Percentiles rank a stretch among this genome's conserved stretches.
Conservation (phyloP, 169 alveolate genomes). For the Plasmodium cynomolgi region DNA sequence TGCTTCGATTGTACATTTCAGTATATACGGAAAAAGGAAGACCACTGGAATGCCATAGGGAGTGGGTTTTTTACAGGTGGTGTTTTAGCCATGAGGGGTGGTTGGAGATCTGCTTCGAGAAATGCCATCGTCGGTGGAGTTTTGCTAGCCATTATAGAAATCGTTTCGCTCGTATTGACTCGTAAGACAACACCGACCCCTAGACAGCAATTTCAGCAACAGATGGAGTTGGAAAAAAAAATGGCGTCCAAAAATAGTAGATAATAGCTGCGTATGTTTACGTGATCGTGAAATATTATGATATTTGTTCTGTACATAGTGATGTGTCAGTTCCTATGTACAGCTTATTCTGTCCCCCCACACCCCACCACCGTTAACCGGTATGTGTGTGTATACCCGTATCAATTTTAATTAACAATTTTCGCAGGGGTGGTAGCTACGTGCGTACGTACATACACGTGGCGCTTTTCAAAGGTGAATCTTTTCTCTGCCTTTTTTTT, state of each 20-base stretch:
- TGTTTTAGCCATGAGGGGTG: constrained; percentile 91
- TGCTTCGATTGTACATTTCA: constrained; percentile 94
- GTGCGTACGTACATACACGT: background rate
- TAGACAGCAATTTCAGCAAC: constrained; percentile 89
- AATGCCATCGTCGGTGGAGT: constrained; percentile 94
- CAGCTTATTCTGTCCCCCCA: background rate
- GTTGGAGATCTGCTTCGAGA: constrained; percentile 88
- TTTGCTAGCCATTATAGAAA: constrained; percentile 90
- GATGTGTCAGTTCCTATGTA: background rate
- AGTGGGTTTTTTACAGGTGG: constrained; percentile 97
- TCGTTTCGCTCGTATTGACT: constrained; percentile 89
- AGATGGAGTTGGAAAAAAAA: constrained; percentile 83
- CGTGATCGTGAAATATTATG: background rate
- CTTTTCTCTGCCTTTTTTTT: background rate
- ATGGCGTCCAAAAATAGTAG: constrained; percentile 69
- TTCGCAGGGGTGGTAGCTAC: background rate
- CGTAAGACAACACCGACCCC: constrained; percentile 89
- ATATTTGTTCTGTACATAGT: constrained; percentile 12
- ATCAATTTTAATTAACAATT: constrained; percentile 18
- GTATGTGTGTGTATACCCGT: constrained; percentile 17
- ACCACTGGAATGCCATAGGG: constrained; percentile 95
- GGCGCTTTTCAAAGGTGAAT: background rate
- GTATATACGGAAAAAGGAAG: constrained; percentile 93
- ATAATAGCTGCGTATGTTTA: constrained; percentile 7
- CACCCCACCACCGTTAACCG: background rate